These are phyloP conservation scores for Durio zibethinus DNA, from an alignment of 345 rosid genomes.

Conservation along the genomic window DNA sequence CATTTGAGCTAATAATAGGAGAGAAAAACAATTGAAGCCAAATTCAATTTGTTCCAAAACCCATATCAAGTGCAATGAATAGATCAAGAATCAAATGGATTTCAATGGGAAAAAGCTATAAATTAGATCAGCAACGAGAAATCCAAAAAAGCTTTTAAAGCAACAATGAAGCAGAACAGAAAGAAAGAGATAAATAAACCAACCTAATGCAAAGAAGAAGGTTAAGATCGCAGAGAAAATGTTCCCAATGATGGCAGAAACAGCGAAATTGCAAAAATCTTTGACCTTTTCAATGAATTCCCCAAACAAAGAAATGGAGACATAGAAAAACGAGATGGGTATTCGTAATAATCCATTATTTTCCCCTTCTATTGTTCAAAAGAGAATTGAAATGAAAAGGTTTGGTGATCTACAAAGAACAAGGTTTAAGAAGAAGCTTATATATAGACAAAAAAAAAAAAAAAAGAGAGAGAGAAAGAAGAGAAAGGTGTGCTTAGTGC, in stretches of 20 bases:
- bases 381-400: neutral
- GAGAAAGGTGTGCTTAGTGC: constrained; percentile 30
- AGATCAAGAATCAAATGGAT: constrained; percentile 18
- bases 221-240: constrained; percentile 90
- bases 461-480: neutral
- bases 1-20: neutral
- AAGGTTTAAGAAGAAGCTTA: constrained; percentile 22
- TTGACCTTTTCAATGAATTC: constrained; percentile 57
- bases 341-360: constrained; percentile 56
- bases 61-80: constrained; percentile 6
- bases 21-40: neutral
- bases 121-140: constrained; percentile 13
- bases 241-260: constrained; percentile 77
- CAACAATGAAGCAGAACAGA: neutral
- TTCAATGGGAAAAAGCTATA: constrained; percentile 8
- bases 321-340: constrained; percentile 48
- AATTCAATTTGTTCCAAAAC: constrained; percentile 8
- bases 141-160: neutral
- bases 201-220: constrained; percentile 95
- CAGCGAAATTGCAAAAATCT: constrained; percentile 58
- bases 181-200: constrained; percentile 19
- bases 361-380: neutral
- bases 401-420: constrained; percentile 20
- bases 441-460: neutral
- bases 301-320: constrained; percentile 42